A percentile compares a stretch with the other conserved stretches of the same genome.
Evolutionary conservation across 441 rosid species (phyloP).

Genomic region (Arabidopsis lyrata): DNA sequence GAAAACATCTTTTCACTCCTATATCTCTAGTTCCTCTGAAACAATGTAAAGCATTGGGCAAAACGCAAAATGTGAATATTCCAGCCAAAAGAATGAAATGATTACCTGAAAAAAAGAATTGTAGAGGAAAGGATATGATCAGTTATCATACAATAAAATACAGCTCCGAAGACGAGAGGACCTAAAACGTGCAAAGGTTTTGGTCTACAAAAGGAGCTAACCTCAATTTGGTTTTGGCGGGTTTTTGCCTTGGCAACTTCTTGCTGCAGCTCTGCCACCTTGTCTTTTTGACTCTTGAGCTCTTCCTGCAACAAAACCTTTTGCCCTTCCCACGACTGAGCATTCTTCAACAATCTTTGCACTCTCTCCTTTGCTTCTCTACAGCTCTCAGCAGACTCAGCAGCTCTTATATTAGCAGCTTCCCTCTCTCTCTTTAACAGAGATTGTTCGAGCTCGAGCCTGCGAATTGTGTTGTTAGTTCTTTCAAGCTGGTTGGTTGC

Average conservation of each 20-base stretch:
- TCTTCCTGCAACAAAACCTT: constrained; percentile 77
- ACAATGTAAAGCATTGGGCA: constrained; percentile 7
- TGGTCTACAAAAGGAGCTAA: constrained; percentile 44
- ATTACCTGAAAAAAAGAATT: constrained; percentile 32
- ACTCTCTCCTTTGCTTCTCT: constrained; percentile 80
- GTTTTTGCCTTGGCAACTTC: constrained; percentile 73
- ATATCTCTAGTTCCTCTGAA: constrained; percentile 1
- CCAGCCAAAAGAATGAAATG: constrained; percentile 34
- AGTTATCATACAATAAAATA: constrained; percentile 35
- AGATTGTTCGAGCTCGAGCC: constrained; percentile 84
- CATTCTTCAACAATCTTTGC: constrained; percentile 63
- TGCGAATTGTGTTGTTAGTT: constrained; percentile 71
- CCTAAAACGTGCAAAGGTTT: constrained; percentile 40
- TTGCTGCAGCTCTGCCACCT: constrained; percentile 54
- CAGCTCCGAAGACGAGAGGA: constrained; percentile 41
- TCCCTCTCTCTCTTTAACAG: constrained; percentile 77
- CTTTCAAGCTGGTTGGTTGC: constrained; percentile 82
- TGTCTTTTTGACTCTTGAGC: constrained; percentile 65
- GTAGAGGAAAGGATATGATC: constrained; percentile 36
- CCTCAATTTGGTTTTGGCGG: constrained; percentile 72
- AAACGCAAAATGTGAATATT: constrained; percentile 20
- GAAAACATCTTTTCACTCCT: constrained; percentile 24
- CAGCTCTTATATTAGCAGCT: constrained; percentile 71
- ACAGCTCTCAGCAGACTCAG: constrained; percentile 77
- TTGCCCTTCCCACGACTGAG: constrained; percentile 88